These are phyloP conservation scores for Ploettnerulaceae sp. DNA, from an alignment of 2,329 filamentous ascomycete species.

Conservation along the genomic window DNA sequence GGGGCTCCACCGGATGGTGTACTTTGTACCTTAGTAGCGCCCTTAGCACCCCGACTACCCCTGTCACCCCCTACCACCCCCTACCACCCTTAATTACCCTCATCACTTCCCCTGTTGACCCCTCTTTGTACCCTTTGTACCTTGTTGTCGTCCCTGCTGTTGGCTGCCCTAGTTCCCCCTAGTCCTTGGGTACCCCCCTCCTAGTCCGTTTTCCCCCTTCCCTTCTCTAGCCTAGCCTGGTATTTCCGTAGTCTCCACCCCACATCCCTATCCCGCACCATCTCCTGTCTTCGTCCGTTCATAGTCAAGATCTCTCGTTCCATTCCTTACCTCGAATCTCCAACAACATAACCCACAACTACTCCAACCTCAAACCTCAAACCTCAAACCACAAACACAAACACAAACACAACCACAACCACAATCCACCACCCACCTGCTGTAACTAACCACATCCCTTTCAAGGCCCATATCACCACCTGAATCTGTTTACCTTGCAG, in stretches of 20 bases:
- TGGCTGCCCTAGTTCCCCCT: too few species aligned
- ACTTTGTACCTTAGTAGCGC: too few species aligned
- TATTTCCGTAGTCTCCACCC: slow-evolving; percentile 12
- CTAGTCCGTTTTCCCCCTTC: not conserved
- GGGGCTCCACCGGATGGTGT: too few species aligned
- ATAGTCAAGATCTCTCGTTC: slow-evolving; percentile 15
- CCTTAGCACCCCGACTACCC: too few species aligned
- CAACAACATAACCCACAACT: slow-evolving; percentile 3
- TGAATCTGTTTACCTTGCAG: not conserved
- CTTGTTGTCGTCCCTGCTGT: too few species aligned
- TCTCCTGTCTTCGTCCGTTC: slow-evolving; percentile 19
- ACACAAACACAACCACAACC: not conserved
- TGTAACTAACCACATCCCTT: not conserved
- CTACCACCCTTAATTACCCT: too few species aligned
- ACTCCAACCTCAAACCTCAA: slow-evolving; percentile 1
- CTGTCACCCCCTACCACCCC: too few species aligned
- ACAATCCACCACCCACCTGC: slow-evolving; percentile 3
- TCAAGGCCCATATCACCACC: not conserved
- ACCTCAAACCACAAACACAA: not conserved
- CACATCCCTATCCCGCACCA: slow-evolving; percentile 24
- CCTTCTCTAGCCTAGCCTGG: not conserved
- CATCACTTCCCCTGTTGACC: too few species aligned
- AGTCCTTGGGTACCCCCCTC: too few species aligned
- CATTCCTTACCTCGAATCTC: slow-evolving; percentile 21
- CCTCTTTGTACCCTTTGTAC: too few species aligned